A percentile compares a stretch with the other conserved stretches of the same genome.
Evolutionary conservation across 495 filamentous ascomycete species (phyloP).

Genomic region (Chaetomium cochliodes): DNA sequence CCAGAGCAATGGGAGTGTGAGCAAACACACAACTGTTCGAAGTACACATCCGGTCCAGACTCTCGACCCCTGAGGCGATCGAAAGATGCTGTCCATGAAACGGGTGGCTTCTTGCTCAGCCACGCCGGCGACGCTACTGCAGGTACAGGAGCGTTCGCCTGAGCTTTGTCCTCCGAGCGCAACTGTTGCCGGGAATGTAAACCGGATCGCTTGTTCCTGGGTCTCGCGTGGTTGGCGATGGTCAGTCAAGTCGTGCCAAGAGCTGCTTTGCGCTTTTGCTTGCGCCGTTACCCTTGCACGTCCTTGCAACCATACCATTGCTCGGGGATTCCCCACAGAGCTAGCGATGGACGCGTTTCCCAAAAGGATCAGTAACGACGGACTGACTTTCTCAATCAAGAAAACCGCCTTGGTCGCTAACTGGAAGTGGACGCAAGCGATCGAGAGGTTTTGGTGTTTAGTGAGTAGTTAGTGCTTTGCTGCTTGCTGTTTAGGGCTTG

Average conservation of each 20-base stretch:
- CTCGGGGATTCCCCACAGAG: slow-evolving; percentile 14
- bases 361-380: slow-evolving; percentile 6
- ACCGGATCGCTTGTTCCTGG: slow-evolving; percentile 15
- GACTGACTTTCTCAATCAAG: slow-evolving; percentile 14
- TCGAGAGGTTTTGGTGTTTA: no score
- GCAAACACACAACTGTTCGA: neutral
- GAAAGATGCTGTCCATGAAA: slow-evolving; percentile 17
- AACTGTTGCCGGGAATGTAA: neutral
- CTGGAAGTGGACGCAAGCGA: no score
- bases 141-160: slow-evolving; percentile 22
- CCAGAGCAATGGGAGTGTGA: neutral
- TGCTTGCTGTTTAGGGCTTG: no score
- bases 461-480: no score
- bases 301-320: neutral
- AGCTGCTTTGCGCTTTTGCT: no score
- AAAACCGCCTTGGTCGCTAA: neutral
- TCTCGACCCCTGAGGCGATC: neutral
- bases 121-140: slow-evolving; percentile 28
- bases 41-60: neutral
- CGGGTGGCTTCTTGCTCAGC: slow-evolving; percentile 26
- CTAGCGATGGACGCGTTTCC: slow-evolving; percentile 4
- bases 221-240: slow-evolving; percentile 4
- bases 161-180: neutral
- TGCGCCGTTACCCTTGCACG: no score
- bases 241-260: neutral